A percentile compares a stretch with the other conserved stretches of the same genome.
Conservation (phyloP, 495 filamentous ascomycete species). For the Pseudoneurospora amorphoporcata region DNA sequence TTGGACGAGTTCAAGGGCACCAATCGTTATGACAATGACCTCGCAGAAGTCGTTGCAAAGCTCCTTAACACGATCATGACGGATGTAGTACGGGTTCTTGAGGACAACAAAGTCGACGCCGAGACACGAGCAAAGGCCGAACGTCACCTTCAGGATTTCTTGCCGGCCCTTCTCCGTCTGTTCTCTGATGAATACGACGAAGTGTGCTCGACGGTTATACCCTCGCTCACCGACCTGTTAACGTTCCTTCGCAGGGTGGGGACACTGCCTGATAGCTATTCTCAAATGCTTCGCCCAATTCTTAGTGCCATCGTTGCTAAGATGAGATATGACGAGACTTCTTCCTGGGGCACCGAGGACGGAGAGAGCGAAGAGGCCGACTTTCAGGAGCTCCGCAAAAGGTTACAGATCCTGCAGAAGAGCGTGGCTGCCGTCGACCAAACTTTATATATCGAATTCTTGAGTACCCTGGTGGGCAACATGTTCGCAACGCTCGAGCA, state of each 20-base stretch:
- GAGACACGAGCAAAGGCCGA: constrained; percentile 53
- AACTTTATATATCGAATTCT: constrained; percentile 69
- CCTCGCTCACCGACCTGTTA: constrained; percentile 80
- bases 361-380: constrained; percentile 97
- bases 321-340: constrained; percentile 94
- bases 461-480: constrained; percentile 69
- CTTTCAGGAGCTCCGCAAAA: constrained; percentile 86
- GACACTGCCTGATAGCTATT: constrained; percentile 55
- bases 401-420: constrained; percentile 81
- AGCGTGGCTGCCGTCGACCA: constrained; percentile 79
- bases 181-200: constrained; percentile 98
- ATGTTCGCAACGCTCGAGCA: constrained; percentile 70
- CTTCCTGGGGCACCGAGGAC: constrained; percentile 87
- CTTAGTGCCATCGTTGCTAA: constrained; percentile 85
- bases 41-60: constrained; percentile 88
- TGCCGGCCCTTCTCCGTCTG: constrained; percentile 79
- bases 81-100: constrained; percentile 74
- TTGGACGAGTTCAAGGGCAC: constrained; percentile 68
- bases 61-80: constrained; percentile 82
- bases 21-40: constrained; percentile 80
- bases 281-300: constrained; percentile 71
- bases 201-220: constrained; percentile 87
- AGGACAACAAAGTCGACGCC: constrained; percentile 41
- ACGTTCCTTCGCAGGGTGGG: constrained; percentile 74
- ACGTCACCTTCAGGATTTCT: constrained; percentile 65